A percentile compares a stretch with the other conserved stretches of the same genome.
Conservation (phyloP, 352 stramenopile species). For the Phytophthora citrophthora region DNA sequence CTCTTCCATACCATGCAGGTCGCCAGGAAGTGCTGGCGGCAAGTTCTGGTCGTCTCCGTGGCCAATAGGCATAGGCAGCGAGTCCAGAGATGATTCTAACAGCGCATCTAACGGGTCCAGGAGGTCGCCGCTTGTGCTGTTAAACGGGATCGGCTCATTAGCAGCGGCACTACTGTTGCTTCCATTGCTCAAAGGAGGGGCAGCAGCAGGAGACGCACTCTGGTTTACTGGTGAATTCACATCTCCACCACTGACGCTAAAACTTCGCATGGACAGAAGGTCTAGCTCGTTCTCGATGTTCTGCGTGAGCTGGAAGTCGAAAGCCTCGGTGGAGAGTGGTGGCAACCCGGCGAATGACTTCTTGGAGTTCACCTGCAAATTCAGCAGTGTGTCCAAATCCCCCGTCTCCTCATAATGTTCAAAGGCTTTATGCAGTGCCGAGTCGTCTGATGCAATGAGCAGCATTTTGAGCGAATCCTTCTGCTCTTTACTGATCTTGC, state of each 20-base stretch:
- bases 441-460: slow-evolving; percentile 81
- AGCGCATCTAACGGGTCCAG: slow-evolving; percentile 64
- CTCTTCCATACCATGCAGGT: slow-evolving; percentile 82
- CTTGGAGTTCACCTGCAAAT: slow-evolving; percentile 66
- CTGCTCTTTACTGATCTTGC: slow-evolving; percentile 85
- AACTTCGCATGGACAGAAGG: slow-evolving; percentile 76
- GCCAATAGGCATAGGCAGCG: slow-evolving; percentile 74
- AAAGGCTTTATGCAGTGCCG: slow-evolving; percentile 71
- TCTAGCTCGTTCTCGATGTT: slow-evolving; percentile 85
- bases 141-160: slow-evolving; percentile 55
- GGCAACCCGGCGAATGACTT: slow-evolving; percentile 67
- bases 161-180: slow-evolving; percentile 8
- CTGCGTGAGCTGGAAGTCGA: slow-evolving; percentile 82
- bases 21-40: slow-evolving; percentile 60
- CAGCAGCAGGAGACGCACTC: slow-evolving; percentile 11
- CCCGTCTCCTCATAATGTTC: slow-evolving; percentile 83
- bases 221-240: slow-evolving; percentile 25
- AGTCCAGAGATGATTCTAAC: slow-evolving; percentile 57
- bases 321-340: slow-evolving; percentile 62
- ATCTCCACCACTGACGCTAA: slow-evolving; percentile 32
- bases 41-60: slow-evolving; percentile 52
- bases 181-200: slow-evolving; percentile 6
- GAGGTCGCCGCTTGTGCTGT: slow-evolving; percentile 35
- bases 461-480: slow-evolving; percentile 85
- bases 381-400: slow-evolving; percentile 76